Base-by-base conservation (phyloP, 140 eudicot species). In the Eryngium alpinum region DNA sequence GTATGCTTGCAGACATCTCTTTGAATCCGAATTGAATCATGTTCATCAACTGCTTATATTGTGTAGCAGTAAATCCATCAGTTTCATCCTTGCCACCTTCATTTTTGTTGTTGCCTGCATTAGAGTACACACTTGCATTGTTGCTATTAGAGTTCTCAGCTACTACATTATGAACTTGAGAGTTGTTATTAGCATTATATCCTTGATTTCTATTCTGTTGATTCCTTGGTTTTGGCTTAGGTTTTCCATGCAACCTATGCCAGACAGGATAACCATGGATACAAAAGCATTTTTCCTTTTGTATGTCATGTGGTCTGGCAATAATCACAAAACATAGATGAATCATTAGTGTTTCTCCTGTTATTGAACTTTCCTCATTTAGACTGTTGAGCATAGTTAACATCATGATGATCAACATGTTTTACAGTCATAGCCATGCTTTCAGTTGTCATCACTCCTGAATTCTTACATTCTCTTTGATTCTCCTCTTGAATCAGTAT, bases 381-480 rank as follows among this genome's bases (percentile, higher is more conserved):
- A 0, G 0, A 17, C 25, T 19, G 65, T 4, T 6, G 24, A 0
- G 24, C 1, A 57, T 21, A 4, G 24, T 57, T 24, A 25, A 2
- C 16, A 25, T 10, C 9, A 0, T 16, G 0, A 22, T 22, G 12
- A 0, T 57, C 25, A 29, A 17, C 0, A 1, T 13, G 0, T 14
- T 69, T 69, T 6, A 14, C 74, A 67, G 13, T 7, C 0, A 21
- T 9, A 24, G 71, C 32, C 5, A 21, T 22, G 0, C 1, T 24
- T 0, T 22, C 28, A n/a, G 10, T 21, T 5, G 33, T n/a, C 0
- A 0, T n/a, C n/a, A n/a, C n/a, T n/a, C n/a, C 0, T 1, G 24
- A 11, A 11, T 0, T 25, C 0, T 9, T 3, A 27, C 29, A 2
- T 0, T 25, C 33, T 66, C 34, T 66, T 14, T 66, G 72, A 66